These are phyloP conservation scores for Ilyonectria sp. DNA, from an alignment of 2,329 filamentous ascomycete species.

Conservation along the genomic window DNA sequence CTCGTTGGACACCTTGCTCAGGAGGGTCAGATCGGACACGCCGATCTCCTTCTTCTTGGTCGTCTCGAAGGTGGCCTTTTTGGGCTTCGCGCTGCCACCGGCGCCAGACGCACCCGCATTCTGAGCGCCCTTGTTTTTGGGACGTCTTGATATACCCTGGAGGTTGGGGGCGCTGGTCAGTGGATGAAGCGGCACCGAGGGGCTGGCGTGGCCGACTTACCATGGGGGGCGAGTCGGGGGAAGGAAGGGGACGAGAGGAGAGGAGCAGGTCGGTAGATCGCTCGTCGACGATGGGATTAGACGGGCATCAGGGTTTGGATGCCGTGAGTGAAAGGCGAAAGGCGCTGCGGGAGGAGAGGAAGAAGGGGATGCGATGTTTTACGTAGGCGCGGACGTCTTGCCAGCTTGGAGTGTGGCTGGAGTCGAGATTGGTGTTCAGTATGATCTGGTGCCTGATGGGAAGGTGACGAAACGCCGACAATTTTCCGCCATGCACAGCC, in stretches of 20 bases:
- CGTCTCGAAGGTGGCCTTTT: slow-evolving; percentile 95
- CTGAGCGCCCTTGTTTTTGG: slow-evolving; percentile 57
- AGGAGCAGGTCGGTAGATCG: slow-evolving; percentile 32
- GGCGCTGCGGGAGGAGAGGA: slow-evolving; percentile 27
- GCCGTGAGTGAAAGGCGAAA: slow-evolving; percentile 26
- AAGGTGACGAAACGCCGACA: slow-evolving; percentile 54
- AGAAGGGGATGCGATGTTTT: slow-evolving; percentile 45
- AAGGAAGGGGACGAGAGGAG: slow-evolving; percentile 36
- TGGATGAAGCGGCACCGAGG: slow-evolving; percentile 31
- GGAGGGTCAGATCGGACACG: slow-evolving; percentile 95
- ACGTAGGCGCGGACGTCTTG: slow-evolving; percentile 37
- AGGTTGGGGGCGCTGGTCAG: slow-evolving; percentile 32
- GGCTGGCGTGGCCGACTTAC: slow-evolving; percentile 47
- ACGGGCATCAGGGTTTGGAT: slow-evolving; percentile 46
- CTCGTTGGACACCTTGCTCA: slow-evolving; percentile 99
- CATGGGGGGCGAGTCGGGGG: slow-evolving; percentile 48
- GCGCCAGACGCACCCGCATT: slow-evolving; percentile 57
- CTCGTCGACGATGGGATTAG: slow-evolving; percentile 37
- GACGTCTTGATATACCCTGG: slow-evolving; percentile 59
- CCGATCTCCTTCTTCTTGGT: slow-evolving; percentile 99
- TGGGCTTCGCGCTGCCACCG: slow-evolving; percentile 75
- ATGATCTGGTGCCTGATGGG: slow-evolving; percentile 53
- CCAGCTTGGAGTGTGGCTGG: slow-evolving; percentile 49
- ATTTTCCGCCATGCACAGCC: slow-evolving; percentile 55
- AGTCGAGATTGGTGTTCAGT: slow-evolving; percentile 45